phyloP scores from a whole-genome alignment of 345 rosid species.

The Raphanus sativus region DNA sequence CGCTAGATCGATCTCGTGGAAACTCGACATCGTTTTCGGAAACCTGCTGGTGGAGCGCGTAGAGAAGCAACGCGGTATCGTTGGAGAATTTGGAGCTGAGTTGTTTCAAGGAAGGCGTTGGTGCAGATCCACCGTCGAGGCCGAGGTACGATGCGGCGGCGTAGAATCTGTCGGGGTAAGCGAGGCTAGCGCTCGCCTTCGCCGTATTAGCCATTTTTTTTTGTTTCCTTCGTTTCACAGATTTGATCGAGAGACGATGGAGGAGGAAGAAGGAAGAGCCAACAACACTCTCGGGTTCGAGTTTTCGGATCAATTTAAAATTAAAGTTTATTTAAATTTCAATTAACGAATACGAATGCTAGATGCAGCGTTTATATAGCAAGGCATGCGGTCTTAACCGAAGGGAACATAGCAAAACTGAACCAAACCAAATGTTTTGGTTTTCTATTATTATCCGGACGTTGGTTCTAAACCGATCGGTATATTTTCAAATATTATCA shows the following conservation, averaged over 20 bases:
- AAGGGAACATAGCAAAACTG: too few relatives aligned
- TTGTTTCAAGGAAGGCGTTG: constrained; percentile 41
- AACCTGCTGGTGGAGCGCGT: constrained; percentile 82
- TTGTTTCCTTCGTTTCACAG: neutral
- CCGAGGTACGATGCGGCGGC: constrained; percentile 79
- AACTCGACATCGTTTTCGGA: neutral
- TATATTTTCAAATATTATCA: too few relatives aligned
- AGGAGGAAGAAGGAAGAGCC: too few relatives aligned
- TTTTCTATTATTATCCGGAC: too few relatives aligned
- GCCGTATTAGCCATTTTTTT: constrained; percentile 47
- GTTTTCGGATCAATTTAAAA: too few relatives aligned
- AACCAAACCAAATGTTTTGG: too few relatives aligned
- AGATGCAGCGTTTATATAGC: constrained; percentile 21
- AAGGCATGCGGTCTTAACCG: too few relatives aligned
- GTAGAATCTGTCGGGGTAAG: constrained; percentile 88
- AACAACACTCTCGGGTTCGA: neutral
- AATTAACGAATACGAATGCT: neutral
- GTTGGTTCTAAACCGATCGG: too few relatives aligned
- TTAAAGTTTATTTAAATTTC: neutral
- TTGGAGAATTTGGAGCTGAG: constrained; percentile 64
- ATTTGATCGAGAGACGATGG: constrained; percentile 18
- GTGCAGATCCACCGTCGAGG: constrained; percentile 70
- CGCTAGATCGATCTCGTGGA: constrained; percentile 2
- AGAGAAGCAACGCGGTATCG: constrained; percentile 77
- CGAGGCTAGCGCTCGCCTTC: constrained; percentile 82